Evolutionary conservation across 1,139 yeast genomes (phyloP), one percentile per base, ranked within the genome.

Genomic region (Taphrina deformans): DNA sequence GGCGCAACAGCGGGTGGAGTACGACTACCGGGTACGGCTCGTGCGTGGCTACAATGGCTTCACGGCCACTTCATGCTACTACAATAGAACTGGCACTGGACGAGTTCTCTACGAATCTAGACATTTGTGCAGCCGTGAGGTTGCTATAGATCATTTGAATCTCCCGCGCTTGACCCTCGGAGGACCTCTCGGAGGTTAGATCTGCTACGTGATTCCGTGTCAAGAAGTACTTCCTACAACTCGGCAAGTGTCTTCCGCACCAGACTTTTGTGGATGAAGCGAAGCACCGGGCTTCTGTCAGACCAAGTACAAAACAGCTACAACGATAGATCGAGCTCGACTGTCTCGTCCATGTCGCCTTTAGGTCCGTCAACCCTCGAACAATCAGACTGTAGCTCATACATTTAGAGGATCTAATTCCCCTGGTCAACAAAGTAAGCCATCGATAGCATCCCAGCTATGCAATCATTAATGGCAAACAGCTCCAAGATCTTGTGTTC

Each of bases 341-440:
- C 53, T 5, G 21, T 18, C n/a, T 23, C 58, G 16, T 14, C 16
- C 41, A 38, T 38, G 58, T 53, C 48, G 29, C 23, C 48, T 24
- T 24, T 38, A 12, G 45, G 58, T 38, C 21, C 40, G 52, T 44
- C 16, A 5, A 12, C 44, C 18, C 24, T 5, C 21, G 45, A 48
- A 31, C 86, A 27, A 75, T 29, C 2, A 31, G 6, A 2, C 24
- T 9, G 7, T 4, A n/a, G 44, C 55, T 51, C n/a, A 51, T 18
- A 0, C 4, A 12, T 14, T 10, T 86, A 67, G 88, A 85, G 75
- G 97, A 91, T 75, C 83, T 93, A 72, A 92, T 93, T 69, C 98
- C 99, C 12, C 75, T 80, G 29, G 82, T 80, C 59, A 80, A 80
- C 72, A 77, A 77, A 45, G 63, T 59, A 59, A 5, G 52, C 33